phyloP scores from a whole-genome alignment of 2,329 filamentous ascomycete species.

The Trichothecium sympodiale region DNA sequence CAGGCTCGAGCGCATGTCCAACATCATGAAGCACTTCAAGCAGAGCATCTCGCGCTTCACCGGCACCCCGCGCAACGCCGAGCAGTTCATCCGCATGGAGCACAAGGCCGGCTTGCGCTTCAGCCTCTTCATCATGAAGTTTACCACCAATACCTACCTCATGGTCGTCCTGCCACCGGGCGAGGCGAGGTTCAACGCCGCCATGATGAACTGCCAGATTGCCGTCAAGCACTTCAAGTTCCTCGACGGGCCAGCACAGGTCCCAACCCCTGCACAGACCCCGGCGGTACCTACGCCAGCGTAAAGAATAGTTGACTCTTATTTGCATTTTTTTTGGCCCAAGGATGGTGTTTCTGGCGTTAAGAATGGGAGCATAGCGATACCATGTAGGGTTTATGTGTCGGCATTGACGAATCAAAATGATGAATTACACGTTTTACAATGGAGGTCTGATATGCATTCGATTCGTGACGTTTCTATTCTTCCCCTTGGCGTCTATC shows the following conservation, averaged over 20 bases:
- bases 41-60: slow-evolving; percentile 69
- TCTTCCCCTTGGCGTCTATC: too few relatives aligned
- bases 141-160: slow-evolving; percentile 96
- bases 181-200: slow-evolving; percentile 83
- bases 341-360: neutral
- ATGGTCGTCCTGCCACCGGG: slow-evolving; percentile 85
- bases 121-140: slow-evolving; percentile 88
- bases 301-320: too few relatives aligned
- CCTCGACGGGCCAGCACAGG: slow-evolving; percentile 36
- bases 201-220: slow-evolving; percentile 80
- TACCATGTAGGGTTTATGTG: slow-evolving; percentile 4
- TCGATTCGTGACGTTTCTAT: too few relatives aligned
- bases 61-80: slow-evolving; percentile 67
- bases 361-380: slow-evolving; percentile 1
- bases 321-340: too few relatives aligned
- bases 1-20: slow-evolving; percentile 85
- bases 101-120: slow-evolving; percentile 69
- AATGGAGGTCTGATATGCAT: too few relatives aligned
- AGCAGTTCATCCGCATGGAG: slow-evolving; percentile 72
- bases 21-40: slow-evolving; percentile 98
- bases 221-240: slow-evolving; percentile 72
- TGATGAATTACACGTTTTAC: too few relatives aligned
- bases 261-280: slow-evolving; percentile 6
- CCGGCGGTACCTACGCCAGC: slow-evolving; percentile 1
- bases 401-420: too few relatives aligned